Conservation (phyloP, 352 stramenopile genomes). For the Phytophthora fragariae region DNA sequence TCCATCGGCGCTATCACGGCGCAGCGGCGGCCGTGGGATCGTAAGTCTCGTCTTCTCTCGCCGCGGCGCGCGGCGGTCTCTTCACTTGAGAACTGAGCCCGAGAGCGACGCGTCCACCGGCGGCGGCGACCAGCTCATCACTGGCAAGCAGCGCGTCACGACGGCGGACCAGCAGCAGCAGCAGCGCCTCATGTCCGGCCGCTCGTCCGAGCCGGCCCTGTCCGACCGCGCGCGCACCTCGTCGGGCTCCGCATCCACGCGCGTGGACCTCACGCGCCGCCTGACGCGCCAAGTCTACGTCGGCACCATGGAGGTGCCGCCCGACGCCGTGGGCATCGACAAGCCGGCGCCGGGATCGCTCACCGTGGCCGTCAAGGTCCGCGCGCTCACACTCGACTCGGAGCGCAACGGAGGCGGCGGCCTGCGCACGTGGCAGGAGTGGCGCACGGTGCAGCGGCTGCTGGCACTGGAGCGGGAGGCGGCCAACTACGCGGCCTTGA, state of each 20-base stretch:
- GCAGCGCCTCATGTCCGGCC: slow-evolving; percentile 21
- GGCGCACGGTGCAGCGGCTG: slow-evolving; percentile 46
- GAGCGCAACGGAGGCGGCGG: slow-evolving; percentile 43
- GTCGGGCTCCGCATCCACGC: slow-evolving; percentile 28
- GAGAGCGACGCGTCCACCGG: slow-evolving; percentile 17
- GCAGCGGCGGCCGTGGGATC: slow-evolving; percentile 39
- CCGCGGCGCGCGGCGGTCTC: slow-evolving; percentile 32
- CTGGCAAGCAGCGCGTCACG: neutral
- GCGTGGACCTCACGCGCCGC: slow-evolving; percentile 38
- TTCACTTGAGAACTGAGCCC: slow-evolving; percentile 49
- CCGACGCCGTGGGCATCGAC: slow-evolving; percentile 20
- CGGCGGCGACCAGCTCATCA: neutral
- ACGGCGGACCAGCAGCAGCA: neutral
- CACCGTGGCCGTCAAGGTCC: slow-evolving; percentile 45
- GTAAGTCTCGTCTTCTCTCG: slow-evolving; percentile 41
- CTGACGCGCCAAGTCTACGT: slow-evolving; percentile 45
- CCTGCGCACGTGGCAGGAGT: slow-evolving; percentile 48
- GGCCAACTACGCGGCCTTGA: slow-evolving; percentile 14
- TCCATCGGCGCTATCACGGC: slow-evolving; percentile 38
- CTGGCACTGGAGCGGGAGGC: slow-evolving; percentile 36
- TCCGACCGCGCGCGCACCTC: slow-evolving; percentile 24
- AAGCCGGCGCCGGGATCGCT: slow-evolving; percentile 17
- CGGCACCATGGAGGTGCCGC: slow-evolving; percentile 30
- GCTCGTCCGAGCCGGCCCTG: slow-evolving; percentile 28
- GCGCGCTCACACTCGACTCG: slow-evolving; percentile 44